These are phyloP conservation scores for Candida multigemmis DNA, from an alignment of 805 yeast species.

Conservation along the genomic window DNA sequence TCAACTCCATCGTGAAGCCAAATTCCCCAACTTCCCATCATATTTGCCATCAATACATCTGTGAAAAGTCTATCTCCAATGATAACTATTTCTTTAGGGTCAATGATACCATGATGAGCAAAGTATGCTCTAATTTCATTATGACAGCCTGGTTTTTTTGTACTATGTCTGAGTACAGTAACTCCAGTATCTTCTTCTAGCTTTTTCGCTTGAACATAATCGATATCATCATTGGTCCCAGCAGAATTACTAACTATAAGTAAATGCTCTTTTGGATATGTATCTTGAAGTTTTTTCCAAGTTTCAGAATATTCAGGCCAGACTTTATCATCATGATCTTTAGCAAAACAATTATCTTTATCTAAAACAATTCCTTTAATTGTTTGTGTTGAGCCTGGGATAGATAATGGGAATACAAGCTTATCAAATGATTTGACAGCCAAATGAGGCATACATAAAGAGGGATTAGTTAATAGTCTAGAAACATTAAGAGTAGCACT, in stretches of 20 bases:
- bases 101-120: slow-evolving; percentile 29
- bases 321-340: slow-evolving; percentile 68
- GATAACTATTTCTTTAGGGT: slow-evolving; percentile 63
- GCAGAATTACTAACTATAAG: slow-evolving; percentile 89
- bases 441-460: slow-evolving; percentile 60
- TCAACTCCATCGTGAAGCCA: slow-evolving; percentile 81
- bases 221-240: slow-evolving; percentile 71
- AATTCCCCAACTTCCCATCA: slow-evolving; percentile 79
- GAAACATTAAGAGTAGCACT: slow-evolving; percentile 71
- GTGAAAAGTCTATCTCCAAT: slow-evolving; percentile 90
- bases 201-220: slow-evolving; percentile 47
- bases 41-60: slow-evolving; percentile 87
- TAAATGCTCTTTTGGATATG: slow-evolving; percentile 55
- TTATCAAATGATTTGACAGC: slow-evolving; percentile 49
- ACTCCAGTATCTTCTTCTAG: slow-evolving; percentile 63
- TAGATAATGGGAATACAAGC: slow-evolving; percentile 44
- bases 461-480: slow-evolving; percentile 51
- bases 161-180: slow-evolving; percentile 57
- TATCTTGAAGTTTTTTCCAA: slow-evolving; percentile 47
- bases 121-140: slow-evolving; percentile 60
- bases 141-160: slow-evolving; percentile 79
- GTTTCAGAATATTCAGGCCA: slow-evolving; percentile 52
- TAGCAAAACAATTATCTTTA: slow-evolving; percentile 92
- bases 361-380: slow-evolving; percentile 81
- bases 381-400: slow-evolving; percentile 16